A percentile compares a stretch with the other conserved stretches of the same genome.
Evolutionary conservation across 2,329 filamentous ascomycete species (phyloP).

Genomic region (Colletotrichum abscissum): DNA sequence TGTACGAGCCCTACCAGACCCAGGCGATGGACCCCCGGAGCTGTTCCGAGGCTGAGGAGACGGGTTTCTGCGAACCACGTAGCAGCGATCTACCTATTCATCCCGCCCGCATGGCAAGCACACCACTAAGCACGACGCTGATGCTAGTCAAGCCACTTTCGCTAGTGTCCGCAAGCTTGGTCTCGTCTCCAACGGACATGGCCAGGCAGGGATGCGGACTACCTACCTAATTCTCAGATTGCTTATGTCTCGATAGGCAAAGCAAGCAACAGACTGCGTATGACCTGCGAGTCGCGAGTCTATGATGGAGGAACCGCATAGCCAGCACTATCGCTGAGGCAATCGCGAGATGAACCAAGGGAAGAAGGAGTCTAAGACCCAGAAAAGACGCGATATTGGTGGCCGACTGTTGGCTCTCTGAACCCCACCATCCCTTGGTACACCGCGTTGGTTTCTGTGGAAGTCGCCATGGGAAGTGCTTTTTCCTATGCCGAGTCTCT

Average conservation of each 20-base stretch:
- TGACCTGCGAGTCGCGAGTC: neutral
- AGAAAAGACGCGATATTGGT: constrained; percentile 13
- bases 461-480: neutral
- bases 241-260: constrained; percentile 21
- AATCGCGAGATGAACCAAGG: constrained; percentile 36
- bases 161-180: constrained; percentile 26
- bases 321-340: constrained; percentile 27
- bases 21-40: neutral
- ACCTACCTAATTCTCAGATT: neutral
- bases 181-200: constrained; percentile 4
- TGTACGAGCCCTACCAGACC: neutral
- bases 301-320: neutral
- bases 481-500: neutral
- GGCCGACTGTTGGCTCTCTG: neutral
- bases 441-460: neutral
- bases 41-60: neutral
- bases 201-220: constrained; percentile 25
- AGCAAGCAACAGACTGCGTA: constrained; percentile 11
- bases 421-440: constrained; percentile 28
- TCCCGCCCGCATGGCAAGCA: neutral
- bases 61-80: constrained; percentile 16
- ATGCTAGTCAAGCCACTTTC: constrained; percentile 33
- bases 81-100: neutral
- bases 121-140: constrained; percentile 1
- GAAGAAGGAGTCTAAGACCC: constrained; percentile 31